These are phyloP conservation scores for Comarum palustre DNA, from an alignment of 306 rosid species.

Conservation along the genomic window DNA sequence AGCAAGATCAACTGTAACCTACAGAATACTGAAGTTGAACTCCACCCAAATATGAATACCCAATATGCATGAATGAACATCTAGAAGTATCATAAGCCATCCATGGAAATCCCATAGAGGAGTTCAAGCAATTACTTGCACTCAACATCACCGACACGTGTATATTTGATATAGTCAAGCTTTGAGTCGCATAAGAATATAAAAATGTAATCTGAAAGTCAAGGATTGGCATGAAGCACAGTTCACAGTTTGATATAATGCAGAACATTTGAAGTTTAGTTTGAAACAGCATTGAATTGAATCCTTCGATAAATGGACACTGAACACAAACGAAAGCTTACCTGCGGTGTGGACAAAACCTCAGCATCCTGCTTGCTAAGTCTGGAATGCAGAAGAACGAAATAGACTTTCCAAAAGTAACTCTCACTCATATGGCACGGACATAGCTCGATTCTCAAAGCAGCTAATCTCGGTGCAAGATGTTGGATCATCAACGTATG, in stretches of 20 bases:
- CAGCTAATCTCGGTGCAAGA: constrained; percentile 83
- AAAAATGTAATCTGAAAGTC: not conserved
- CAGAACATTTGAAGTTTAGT: no score
- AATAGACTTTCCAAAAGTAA: constrained; percentile 97
- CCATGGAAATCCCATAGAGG: not conserved
- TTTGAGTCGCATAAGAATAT: not conserved
- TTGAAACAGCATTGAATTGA: not conserved
- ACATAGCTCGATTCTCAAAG: constrained; percentile 88
- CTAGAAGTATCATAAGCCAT: not conserved
- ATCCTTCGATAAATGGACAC: not conserved
- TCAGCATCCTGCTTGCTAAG: constrained; percentile 79
- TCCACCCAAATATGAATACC: not conserved
- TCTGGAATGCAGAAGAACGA: constrained; percentile 90
- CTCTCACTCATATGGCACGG: constrained; percentile 93
- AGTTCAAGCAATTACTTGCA: not conserved
- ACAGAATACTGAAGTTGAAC: not conserved
- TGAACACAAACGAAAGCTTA: constrained; percentile 25
- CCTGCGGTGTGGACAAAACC: constrained; percentile 77
- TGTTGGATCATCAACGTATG: constrained; percentile 69
- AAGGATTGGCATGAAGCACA: not conserved
- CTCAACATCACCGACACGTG: not conserved
- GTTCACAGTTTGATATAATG: not conserved
- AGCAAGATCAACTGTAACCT: not conserved
- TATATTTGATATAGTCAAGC: not conserved
- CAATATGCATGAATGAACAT: not conserved